Evolutionary conservation across 306 rosid genomes (phyloP).

Genomic region (Styphnolobium japonicum): DNA sequence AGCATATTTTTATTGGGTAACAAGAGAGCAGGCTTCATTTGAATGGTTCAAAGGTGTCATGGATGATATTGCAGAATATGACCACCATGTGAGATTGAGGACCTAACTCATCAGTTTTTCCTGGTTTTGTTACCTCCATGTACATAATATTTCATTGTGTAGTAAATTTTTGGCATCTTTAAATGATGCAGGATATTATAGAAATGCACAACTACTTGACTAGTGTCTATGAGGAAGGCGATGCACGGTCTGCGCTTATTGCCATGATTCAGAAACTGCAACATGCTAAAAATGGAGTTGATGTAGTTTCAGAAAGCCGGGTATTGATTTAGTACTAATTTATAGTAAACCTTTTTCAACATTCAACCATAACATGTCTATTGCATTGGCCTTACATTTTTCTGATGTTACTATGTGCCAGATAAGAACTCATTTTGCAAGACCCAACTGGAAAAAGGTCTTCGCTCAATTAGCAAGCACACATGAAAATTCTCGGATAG

Average conservation of each 20-base stretch:
- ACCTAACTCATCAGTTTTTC: background rate
- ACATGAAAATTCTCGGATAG: slow-evolving; percentile 63
- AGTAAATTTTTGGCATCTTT: slow-evolving; percentile 5
- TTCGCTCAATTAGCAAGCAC: slow-evolving; percentile 46
- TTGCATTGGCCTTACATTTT: background rate
- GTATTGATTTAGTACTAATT: slow-evolving; percentile 34
- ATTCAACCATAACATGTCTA: background rate
- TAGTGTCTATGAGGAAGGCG: slow-evolving; percentile 91
- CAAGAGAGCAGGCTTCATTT: slow-evolving; percentile 91
- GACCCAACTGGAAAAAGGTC: slow-evolving; percentile 89
- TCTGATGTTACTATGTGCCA: slow-evolving; percentile 29
- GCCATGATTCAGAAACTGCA: slow-evolving; percentile 84
- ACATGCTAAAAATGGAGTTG: slow-evolving; percentile 86
- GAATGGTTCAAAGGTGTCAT: slow-evolving; percentile 99
- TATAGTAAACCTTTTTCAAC: background rate
- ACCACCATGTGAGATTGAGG: slow-evolving; percentile 55
- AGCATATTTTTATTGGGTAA: slow-evolving; percentile 95
- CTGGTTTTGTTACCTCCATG: background rate
- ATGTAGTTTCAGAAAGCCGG: slow-evolving; percentile 87
- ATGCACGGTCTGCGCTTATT: slow-evolving; percentile 85
- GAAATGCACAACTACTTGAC: slow-evolving; percentile 96
- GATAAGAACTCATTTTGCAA: slow-evolving; percentile 89
- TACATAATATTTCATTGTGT: background rate
- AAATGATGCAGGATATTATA: slow-evolving; percentile 61
- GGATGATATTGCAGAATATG: slow-evolving; percentile 88